A percentile compares a stretch with the other conserved stretches of the same genome.
Conservation (phyloP, 805 yeast genomes). For the Priceomyces castillae region DNA sequence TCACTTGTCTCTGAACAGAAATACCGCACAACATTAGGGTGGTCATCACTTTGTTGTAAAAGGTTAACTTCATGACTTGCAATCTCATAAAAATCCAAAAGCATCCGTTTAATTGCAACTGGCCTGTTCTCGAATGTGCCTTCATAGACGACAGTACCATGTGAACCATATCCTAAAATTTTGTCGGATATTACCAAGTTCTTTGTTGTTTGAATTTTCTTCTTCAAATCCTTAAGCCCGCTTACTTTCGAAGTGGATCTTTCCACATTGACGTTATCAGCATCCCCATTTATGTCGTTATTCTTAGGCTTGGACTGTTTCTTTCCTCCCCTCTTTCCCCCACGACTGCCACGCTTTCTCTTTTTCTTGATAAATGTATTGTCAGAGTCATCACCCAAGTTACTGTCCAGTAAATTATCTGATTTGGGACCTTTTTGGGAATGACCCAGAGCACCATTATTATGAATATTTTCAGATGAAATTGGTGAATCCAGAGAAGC, state of each 20-base stretch:
- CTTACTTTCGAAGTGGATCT: too few relatives aligned
- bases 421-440: not conserved
- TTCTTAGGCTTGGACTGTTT: slow-evolving; percentile 18
- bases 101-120: slow-evolving; percentile 93
- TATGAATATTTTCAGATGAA: not conserved
- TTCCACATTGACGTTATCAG: slow-evolving; percentile 3
- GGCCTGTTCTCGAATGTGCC: slow-evolving; percentile 91
- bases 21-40: slow-evolving; percentile 90
- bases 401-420: not conserved
- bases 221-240: slow-evolving; percentile 18
- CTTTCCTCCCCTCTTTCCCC: slow-evolving; percentile 61
- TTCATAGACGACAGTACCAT: slow-evolving; percentile 90
- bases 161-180: slow-evolving; percentile 92
- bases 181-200: slow-evolving; percentile 64
- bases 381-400: slow-evolving; percentile 9
- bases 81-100: slow-evolving; percentile 87
- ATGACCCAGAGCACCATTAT: not conserved
- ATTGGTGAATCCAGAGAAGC: not conserved
- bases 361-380: slow-evolving; percentile 42
- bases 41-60: slow-evolving; percentile 92
- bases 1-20: slow-evolving; percentile 84
- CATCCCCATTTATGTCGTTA: slow-evolving; percentile 8
- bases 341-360: slow-evolving; percentile 82
- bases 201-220: slow-evolving; percentile 42
- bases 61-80: slow-evolving; percentile 89